phyloP scores from a whole-genome alignment of 305 asterid genomes.

The Nicotiana rustica region DNA sequence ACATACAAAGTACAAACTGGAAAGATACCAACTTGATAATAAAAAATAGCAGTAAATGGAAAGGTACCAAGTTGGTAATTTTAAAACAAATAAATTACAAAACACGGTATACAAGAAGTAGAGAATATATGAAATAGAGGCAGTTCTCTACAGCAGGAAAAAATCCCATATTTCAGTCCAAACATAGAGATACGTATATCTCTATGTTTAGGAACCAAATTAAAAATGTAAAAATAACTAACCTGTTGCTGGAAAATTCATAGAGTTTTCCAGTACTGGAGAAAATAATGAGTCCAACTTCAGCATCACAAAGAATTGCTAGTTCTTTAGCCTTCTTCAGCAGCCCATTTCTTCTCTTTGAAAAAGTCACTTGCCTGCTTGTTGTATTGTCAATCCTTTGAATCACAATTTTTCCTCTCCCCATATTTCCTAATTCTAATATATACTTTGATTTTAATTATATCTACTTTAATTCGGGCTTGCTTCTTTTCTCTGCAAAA shows the following conservation, averaged over 20 bases:
- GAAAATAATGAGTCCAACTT: slow-evolving; percentile 36
- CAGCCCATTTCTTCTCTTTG: slow-evolving; percentile 37
- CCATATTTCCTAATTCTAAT: slow-evolving; percentile 1
- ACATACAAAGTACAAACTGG: neutral
- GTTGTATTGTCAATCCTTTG: slow-evolving; percentile 35
- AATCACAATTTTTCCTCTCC: slow-evolving; percentile 34
- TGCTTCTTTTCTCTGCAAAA: neutral
- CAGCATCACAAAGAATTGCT: slow-evolving; percentile 37
- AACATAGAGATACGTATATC: too few relatives aligned
- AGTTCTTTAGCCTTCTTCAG: slow-evolving; percentile 35
- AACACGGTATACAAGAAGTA: neutral
- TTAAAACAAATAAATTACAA: neutral
- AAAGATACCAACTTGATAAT: neutral
- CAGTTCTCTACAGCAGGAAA: neutral
- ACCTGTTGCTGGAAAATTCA: slow-evolving; percentile 36
- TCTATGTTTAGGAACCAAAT: neutral
- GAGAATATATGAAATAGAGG: neutral
- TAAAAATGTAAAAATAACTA: neutral
- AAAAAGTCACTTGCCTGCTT: slow-evolving; percentile 37
- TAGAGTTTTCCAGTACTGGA: slow-evolving; percentile 36
- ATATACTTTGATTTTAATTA: neutral
- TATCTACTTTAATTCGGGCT: neutral
- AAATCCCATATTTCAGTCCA: neutral
- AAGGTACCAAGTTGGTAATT: slow-evolving; percentile 25
- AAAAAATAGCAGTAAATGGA: neutral